Evolutionary conservation across 345 rosid genomes (phyloP), one percentile per base, ranked within the genome.

Genomic region (Brassica napus): DNA sequence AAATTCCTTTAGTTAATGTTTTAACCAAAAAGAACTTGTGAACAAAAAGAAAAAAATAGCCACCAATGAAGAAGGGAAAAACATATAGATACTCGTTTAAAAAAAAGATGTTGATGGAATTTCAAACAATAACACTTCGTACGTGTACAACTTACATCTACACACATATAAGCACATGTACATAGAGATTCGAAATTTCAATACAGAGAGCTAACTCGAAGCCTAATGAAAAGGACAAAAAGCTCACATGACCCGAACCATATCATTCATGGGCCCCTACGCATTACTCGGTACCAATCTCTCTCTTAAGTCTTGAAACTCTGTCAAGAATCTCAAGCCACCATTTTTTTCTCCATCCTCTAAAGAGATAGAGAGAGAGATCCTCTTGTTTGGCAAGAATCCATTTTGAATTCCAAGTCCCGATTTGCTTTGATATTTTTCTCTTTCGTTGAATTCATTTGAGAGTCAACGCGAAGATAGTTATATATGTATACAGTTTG

Each of bases 241-340:
- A 83, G 87, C 93, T 88, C 96, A 89, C 96, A 89, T 89, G 96
- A 91, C 91, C 65, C 83, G 87, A 91, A 89, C 91, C 89, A 86
- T 90, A 89, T 89, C 93, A 86, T 85, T 86, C 89, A 89, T 91
- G 91, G 95, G 93, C 90, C 95, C 91, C 90, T 80, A 80, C 76
- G 83, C 79, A 80, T 75, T 80, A 80, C 76, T 75, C 71, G 26
- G 39, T 70, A 70, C 71, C 72, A 42, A 39, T 52, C 58, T 73
- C 59, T 74, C 64, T 60, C 64, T 60, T 68, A 75, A 75, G 68
- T 75, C 69, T 64, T 80, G 31, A 69, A 67, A 75, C 72, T 70
- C 63, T 64, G 66, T 71, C 79, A 69, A 75, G 80, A 75, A 65
- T 75, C 77, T 71, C 77, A 75, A 75, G 77, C 80, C 73, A 81